Conservation (phyloP, 805 yeast genomes). For the Torulaspora delbrueckii region DNA sequence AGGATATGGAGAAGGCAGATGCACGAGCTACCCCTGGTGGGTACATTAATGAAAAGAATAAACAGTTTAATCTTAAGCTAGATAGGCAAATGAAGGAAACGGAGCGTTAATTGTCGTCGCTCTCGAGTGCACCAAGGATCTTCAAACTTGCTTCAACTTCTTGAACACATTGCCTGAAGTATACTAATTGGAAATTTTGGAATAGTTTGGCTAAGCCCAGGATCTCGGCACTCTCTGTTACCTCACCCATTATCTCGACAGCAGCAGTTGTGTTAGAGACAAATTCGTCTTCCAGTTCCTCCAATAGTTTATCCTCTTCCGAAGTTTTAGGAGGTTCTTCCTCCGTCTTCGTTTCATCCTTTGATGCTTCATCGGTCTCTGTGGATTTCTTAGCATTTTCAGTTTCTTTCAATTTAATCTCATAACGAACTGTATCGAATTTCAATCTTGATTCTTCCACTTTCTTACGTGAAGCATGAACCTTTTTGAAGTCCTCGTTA, state of each 20-base stretch:
- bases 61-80: slow-evolving; percentile 30
- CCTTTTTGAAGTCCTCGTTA: slow-evolving; percentile 55
- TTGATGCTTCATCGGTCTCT: slow-evolving; percentile 8
- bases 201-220: slow-evolving; percentile 61
- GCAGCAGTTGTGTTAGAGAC: slow-evolving; percentile 75
- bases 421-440: slow-evolving; percentile 66
- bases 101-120: slow-evolving; percentile 7
- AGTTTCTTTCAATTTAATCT: slow-evolving; percentile 37
- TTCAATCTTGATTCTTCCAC: slow-evolving; percentile 67
- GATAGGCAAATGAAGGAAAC: slow-evolving; percentile 17
- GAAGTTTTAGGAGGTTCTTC: slow-evolving; percentile 11
- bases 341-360: slow-evolving; percentile 8
- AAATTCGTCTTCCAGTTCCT: slow-evolving; percentile 68
- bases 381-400: slow-evolving; percentile 42
- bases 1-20: slow-evolving; percentile 13
- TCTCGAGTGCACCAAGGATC: slow-evolving; percentile 34
- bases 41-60: slow-evolving; percentile 31
- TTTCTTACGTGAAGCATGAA: slow-evolving; percentile 54
- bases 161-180: slow-evolving; percentile 48
- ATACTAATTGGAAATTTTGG: slow-evolving; percentile 64
- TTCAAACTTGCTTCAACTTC: slow-evolving; percentile 45
- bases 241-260: slow-evolving; percentile 70
- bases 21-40: slow-evolving; percentile 14
- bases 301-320: slow-evolving; percentile 43
- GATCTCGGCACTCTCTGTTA: slow-evolving; percentile 63